phyloP scores from a whole-genome alignment of 805 yeast genomes.

The Ogataea thermomethanolica region DNA sequence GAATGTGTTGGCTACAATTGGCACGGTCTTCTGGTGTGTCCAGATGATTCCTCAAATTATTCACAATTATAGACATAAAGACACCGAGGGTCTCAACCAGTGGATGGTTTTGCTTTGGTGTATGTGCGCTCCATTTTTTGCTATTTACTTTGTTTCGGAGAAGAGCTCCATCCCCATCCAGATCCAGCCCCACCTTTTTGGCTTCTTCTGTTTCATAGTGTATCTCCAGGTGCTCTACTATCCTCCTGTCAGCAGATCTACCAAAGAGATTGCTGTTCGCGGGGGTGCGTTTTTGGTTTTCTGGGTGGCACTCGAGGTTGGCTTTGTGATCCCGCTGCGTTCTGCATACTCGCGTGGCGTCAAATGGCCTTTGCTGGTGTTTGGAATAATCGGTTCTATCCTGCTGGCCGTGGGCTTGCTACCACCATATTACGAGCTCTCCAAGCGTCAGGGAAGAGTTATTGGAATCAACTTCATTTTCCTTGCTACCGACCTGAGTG shows the following conservation, averaged over 20 bases:
- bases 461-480: conserved; percentile 62
- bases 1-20: conserved; percentile 79
- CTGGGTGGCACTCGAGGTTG: conserved; percentile 41
- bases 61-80: conserved; percentile 67
- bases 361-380: conserved; percentile 74
- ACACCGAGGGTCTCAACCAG: conserved; percentile 85
- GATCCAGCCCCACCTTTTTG: conserved; percentile 53
- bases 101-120: conserved; percentile 88
- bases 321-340: conserved; percentile 48
- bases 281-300: conserved; percentile 36
- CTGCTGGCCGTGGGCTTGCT: conserved; percentile 72
- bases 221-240: conserved; percentile 51
- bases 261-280: conserved; percentile 28
- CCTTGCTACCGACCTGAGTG: conserved; percentile 46
- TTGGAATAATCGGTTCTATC: conserved; percentile 79
- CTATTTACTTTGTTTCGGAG: conserved; percentile 46
- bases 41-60: conserved; percentile 77
- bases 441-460: conserved; percentile 77
- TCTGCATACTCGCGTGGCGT: conserved; percentile 42
- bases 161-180: conserved; percentile 49
- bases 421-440: conserved; percentile 86
- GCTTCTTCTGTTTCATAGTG: conserved; percentile 45
- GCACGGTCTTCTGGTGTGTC: conserved; percentile 90
- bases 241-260: conserved; percentile 43
- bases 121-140: conserved; percentile 51